Evolutionary conservation across 1,284 basidiomycete genomes (phyloP), one percentile per base, ranked within the genome.

Genomic region (Apiotrichum gamsii): DNA sequence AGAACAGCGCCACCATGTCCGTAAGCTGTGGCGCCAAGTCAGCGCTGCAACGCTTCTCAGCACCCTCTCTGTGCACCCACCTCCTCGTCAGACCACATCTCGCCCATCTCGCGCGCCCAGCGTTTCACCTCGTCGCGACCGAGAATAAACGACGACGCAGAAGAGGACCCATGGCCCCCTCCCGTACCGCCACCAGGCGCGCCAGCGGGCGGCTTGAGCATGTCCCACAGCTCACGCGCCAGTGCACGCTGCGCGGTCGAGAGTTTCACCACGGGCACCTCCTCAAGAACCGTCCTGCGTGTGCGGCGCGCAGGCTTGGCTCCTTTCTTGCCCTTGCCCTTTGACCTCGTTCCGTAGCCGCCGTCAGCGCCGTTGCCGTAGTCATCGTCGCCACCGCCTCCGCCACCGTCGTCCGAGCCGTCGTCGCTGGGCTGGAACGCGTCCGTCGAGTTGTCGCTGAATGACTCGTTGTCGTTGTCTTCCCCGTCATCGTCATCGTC

Each of bases 1-100:
- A 71, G 51, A 72, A 74, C 15, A 72, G 54, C 15, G 57, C 51
- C 45, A 74, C 65, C 72, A 74, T 74, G 15, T 74, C 72, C 3
- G 54, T 60, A 35, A 73, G 64, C 70, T 73, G 45, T n/a, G n/a
- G n/a, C n/a, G n/a, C n/a, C n/a, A n/a, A n/a, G n/a, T n/a, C n/a
- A n/a, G n/a, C n/a, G n/a, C n/a, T n/a, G n/a, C 16, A 11, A 6
- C 9, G 24, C n/a, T 42, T 3, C 19, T 4, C 15, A 40, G 14
- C 14, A 18, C 15, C 0, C 1, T 8, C 3, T 3, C 10, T 9
- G 15, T 4, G 6, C n/a, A 59, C 69, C 46, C 49, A 72, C 72
- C 62, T 72, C 70, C 6, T 66, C 67, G 10, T 70, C 65, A 2
- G 57, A 64, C 68, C 68, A 72, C 59, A 65, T 67, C 56, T 73